Percentiles rank a stretch among this genome's conserved stretches.
Evolutionary conservation across 805 yeast genomes (phyloP).

Genomic region (Soucietia sequanensis): DNA sequence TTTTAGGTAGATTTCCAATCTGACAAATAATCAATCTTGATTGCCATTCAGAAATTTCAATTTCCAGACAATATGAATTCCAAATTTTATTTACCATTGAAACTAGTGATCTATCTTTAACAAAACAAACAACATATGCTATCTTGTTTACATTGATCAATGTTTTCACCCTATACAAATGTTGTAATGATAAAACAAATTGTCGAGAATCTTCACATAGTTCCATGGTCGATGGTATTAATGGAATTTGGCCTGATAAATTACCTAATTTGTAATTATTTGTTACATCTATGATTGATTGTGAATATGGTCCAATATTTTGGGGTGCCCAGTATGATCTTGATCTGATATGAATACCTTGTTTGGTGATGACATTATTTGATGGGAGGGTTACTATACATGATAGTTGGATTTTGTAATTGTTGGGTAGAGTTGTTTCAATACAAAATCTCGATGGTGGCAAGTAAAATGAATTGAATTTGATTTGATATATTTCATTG

Average conservation of each 20-base stretch:
- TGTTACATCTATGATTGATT: constrained; percentile 54
- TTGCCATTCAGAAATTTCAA: constrained; percentile 16
- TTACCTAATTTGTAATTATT: constrained; percentile 46
- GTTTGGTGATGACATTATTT: constrained; percentile 28
- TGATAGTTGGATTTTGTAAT: constrained; percentile 53
- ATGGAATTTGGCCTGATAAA: constrained; percentile 89
- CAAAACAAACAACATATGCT: constrained; percentile 54
- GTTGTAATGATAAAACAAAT: constrained; percentile 61
- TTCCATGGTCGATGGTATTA: constrained; percentile 70
- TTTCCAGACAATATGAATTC: constrained; percentile 34
- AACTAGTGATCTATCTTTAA: constrained; percentile 35
- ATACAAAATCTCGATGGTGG: constrained; percentile 94
- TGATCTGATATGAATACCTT: constrained; percentile 88
- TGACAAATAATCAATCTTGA: constrained; percentile 48
- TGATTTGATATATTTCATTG: constrained; percentile 57
- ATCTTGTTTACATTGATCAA: constrained; percentile 48
- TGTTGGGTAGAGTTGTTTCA: constrained; percentile 49
- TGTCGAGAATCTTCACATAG: constrained; percentile 24
- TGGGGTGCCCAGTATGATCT: constrained; percentile 98
- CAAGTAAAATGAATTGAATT: constrained; percentile 52
- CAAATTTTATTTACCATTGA: constrained; percentile 40
- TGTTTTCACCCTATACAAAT: constrained; percentile 60
- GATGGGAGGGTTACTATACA: constrained; percentile 45
- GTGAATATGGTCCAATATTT: constrained; percentile 97
- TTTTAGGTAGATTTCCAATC: constrained; percentile 59